Percentiles rank a stretch among this genome's conserved stretches.
Conservation (phyloP, 768 basidiomycete species). For the Gloeostereum incarnatum region DNA sequence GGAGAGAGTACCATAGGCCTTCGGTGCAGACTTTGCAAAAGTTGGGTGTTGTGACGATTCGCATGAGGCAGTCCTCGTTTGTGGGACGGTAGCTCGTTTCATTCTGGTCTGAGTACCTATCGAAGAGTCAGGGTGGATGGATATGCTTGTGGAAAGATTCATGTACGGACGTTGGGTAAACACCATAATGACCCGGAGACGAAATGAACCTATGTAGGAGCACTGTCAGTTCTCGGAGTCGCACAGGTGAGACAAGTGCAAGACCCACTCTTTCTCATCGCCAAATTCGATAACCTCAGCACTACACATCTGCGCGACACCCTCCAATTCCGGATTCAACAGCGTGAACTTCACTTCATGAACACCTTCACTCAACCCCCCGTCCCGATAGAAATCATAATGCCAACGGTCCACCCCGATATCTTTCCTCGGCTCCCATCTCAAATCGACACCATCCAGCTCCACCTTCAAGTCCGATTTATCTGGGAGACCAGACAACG, state of each 20-base stretch:
- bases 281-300: conserved; percentile 73
- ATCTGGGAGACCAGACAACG: conserved; percentile 60
- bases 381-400: conserved; percentile 46
- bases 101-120: conserved; percentile 55
- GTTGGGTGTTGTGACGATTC: conserved; percentile 53
- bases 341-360: conserved; percentile 57
- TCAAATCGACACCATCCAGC: conserved; percentile 51
- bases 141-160: background rate
- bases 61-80: conserved; percentile 79
- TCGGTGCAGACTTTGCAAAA: conserved; percentile 72
- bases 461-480: conserved; percentile 42
- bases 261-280: conserved; percentile 43
- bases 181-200: conserved; percentile 46
- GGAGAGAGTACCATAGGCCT: conserved; percentile 62
- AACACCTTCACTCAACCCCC: conserved; percentile 32
- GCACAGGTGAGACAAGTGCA: background rate
- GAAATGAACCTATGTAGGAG: conserved; percentile 43
- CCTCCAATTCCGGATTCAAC: conserved; percentile 33
- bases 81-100: conserved; percentile 66
- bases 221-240: conserved; percentile 1
- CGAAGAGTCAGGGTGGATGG: background rate
- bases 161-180: conserved; percentile 60
- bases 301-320: conserved; percentile 65
- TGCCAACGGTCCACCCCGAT: conserved; percentile 72
- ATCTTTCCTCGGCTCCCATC: conserved; percentile 44